Base-by-base conservation (phyloP, 164 flowering plant species). In the Magnolia officinalis region DNA sequence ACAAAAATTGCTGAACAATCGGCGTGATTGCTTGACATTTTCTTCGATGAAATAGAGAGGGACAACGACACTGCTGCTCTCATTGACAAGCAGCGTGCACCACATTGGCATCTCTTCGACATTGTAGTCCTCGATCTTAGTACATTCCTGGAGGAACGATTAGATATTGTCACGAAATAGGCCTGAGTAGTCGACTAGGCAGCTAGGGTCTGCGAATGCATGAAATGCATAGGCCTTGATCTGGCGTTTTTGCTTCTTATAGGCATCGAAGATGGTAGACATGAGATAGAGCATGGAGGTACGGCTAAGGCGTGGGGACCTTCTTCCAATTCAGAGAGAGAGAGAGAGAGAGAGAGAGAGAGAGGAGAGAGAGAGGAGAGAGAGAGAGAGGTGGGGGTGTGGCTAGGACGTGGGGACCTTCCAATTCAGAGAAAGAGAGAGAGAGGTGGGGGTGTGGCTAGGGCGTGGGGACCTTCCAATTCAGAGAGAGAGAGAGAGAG, bases 1-100 rank as follows among this genome's bases (percentile, higher is more conserved):
- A 81, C 98, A 93, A 71, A 88, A 90, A 79, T 92, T 94, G 70
- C 99, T 93, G 76, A 78, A 89, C 19, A 97, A 95, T 1, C 37
- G 21, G 0, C 26, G 8, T 9, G 93, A 88, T 74, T 71, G 29
- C 52, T 80, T 76, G 26, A 89, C 96, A 67, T 69, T 50, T 63
- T 93, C 99, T 78, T 92, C 93, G 52, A 95, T 78, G 26, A 87
- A 88, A 77, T 90, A 93, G 0, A 95, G 86, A 18, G 98, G 97
- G 70, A 93, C 65, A 6, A 89, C 84, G 8, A 82, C 64, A 68
- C 87, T 90, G 64, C 51, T 81, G 11, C n/a, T 84, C 75, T 92
- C 89, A 51, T 87, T 83, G 2, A 88, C 82, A 10, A 95, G 89
- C 51, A 86, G 79, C 1, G 94, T 92, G 69, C 88, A 82, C 96